Percentiles rank a stretch among this genome's conserved stretches.
Conservation (phyloP, 192 early-diverging fungal genomes). For the Podila clonocystis region DNA sequence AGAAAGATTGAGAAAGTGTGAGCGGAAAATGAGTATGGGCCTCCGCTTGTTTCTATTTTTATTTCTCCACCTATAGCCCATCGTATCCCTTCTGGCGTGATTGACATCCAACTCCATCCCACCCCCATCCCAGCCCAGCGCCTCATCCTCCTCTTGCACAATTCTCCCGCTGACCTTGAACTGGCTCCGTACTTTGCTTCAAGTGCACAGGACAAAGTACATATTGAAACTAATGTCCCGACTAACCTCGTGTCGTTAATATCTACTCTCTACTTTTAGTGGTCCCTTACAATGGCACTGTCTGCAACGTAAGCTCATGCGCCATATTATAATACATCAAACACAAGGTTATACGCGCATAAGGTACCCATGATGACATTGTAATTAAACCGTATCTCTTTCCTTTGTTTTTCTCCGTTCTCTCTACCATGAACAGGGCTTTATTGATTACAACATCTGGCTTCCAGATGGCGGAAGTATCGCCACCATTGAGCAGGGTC, state of each 20-base stretch:
- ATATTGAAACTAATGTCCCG: background rate
- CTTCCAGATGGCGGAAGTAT: constrained; percentile 14
- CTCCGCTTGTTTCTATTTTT: too few relatives aligned
- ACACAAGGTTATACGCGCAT: background rate
- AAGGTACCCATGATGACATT: too few relatives aligned
- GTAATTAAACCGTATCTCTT: too few relatives aligned
- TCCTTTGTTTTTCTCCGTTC: background rate
- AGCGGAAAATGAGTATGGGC: too few relatives aligned
- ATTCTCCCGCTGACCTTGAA: constrained; percentile 2
- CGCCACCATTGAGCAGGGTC: constrained; percentile 5
- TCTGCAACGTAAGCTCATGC: constrained; percentile 36
- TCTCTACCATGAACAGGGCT: constrained; percentile 14
- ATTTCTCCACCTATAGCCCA: too few relatives aligned
- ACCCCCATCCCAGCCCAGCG: too few relatives aligned
- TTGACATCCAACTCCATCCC: too few relatives aligned
- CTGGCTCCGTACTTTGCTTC: background rate
- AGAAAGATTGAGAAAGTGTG: too few relatives aligned
- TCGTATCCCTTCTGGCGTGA: too few relatives aligned
- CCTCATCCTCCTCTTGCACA: too few relatives aligned
- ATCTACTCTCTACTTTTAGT: constrained; percentile 8
- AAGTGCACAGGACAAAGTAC: background rate
- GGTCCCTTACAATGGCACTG: constrained; percentile 34
- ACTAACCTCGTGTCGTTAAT: background rate
- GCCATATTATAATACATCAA: background rate
- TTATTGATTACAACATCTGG: constrained; percentile 44